A percentile compares a stretch with the other conserved stretches of the same genome.
These are phyloP conservation scores for Sarocladium strictum DNA, from an alignment of 2,329 filamentous ascomycete species.

Conservation along the genomic window DNA sequence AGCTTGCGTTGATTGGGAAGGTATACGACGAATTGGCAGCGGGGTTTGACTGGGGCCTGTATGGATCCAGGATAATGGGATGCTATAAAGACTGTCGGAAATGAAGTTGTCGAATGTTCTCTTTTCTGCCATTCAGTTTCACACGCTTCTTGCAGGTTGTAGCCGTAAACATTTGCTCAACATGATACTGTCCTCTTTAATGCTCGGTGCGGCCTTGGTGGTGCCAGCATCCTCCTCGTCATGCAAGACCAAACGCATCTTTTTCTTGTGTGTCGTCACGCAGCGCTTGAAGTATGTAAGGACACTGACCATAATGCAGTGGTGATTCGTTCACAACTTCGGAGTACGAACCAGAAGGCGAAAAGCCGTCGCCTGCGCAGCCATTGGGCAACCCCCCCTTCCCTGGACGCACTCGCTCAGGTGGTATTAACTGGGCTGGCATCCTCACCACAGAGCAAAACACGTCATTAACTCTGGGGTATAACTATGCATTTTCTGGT, in stretches of 20 bases:
- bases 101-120: too few species aligned
- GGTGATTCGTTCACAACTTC: neutral
- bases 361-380: constrained; percentile 26
- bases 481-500: constrained; percentile 46
- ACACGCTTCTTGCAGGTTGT: too few species aligned
- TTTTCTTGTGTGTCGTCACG: neutral
- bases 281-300: neutral
- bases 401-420: constrained; percentile 40
- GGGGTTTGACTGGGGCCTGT: neutral
- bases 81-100: too few species aligned
- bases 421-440: constrained; percentile 43
- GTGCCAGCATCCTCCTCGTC: neutral
- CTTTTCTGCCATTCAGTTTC: too few species aligned
- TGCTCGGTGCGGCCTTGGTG: neutral
- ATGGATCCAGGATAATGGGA: neutral
- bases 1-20: neutral
- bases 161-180: too few species aligned
- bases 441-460: constrained; percentile 38
- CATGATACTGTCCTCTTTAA: neutral
- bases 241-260: neutral
- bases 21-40: neutral
- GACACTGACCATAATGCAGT: neutral
- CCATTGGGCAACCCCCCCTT: constrained; percentile 56
- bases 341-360: neutral
- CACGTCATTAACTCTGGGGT: constrained; percentile 33